Evolutionary conservation across 2,329 filamentous ascomycete species (phyloP).

Genomic region (Paracoccidioides lutzii): DNA sequence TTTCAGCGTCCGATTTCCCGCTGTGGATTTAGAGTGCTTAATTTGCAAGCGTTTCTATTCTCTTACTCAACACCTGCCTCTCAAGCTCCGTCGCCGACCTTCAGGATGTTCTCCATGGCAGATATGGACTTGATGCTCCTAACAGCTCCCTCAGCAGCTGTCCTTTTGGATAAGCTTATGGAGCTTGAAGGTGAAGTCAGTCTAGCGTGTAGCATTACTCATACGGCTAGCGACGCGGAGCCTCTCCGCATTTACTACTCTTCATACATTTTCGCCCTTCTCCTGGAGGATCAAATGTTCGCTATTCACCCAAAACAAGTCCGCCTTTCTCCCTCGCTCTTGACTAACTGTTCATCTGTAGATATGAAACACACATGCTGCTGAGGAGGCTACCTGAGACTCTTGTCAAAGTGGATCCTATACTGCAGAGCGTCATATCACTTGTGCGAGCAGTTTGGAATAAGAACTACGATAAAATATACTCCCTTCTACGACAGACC

Average conservation of each 20-base stretch:
- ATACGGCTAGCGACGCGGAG: constrained; percentile 14
- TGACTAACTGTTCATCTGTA: constrained; percentile 7
- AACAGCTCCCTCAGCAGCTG: constrained; percentile 19
- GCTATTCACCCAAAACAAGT: constrained; percentile 4
- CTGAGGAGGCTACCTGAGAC: constrained; percentile 24
- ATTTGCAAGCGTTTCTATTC: neutral
- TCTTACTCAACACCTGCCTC: neutral
- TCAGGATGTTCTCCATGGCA: neutral
- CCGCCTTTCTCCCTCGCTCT: neutral
- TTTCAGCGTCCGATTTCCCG: neutral
- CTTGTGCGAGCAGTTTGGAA: constrained; percentile 29
- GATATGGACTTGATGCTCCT: constrained; percentile 20
- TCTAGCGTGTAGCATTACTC: constrained; percentile 16
- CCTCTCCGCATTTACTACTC: constrained; percentile 28
- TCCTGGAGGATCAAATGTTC: constrained; percentile 29
- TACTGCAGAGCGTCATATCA: constrained; percentile 24
- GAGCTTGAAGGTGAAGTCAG: constrained; percentile 26
- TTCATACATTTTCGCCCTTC: constrained; percentile 27
- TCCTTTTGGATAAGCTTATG: constrained; percentile 24
- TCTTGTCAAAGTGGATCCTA: constrained; percentile 18
- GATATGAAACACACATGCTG: constrained; percentile 29
- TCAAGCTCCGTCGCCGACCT: no score
- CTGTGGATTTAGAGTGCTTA: neutral
- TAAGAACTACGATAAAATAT: constrained; percentile 24
- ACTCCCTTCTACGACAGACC: constrained; percentile 21